phyloP scores from a whole-genome alignment of 129 eudicot genomes.

The Glebionis coronaria region DNA sequence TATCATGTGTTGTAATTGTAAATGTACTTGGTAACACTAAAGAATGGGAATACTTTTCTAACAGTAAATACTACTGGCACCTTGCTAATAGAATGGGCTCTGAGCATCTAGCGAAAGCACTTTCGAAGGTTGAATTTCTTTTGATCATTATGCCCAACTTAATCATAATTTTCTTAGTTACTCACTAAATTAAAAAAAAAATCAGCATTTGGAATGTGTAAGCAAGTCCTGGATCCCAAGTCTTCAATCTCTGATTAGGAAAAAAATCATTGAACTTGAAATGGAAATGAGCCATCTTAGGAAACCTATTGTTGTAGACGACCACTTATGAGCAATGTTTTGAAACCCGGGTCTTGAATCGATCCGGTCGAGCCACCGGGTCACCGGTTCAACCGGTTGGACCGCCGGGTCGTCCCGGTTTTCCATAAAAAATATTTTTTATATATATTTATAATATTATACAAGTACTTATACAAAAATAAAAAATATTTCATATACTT shows the following conservation, averaged over 20 bases:
- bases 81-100: conserved; percentile 11
- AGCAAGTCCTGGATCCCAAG: conserved; percentile 63
- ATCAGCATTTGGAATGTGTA: conserved; percentile 73
- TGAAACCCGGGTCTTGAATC: no score
- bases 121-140: conserved; percentile 4
- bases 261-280: conserved; percentile 71
- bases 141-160: neutral
- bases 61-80: neutral
- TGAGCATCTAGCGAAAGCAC: neutral
- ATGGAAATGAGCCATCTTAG: conserved; percentile 75
- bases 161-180: neutral
- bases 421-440: no score
- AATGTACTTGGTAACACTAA: no score
- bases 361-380: no score
- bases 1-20: no score
- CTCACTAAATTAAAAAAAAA: conserved; percentile 34
- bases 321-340: no score
- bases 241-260: conserved; percentile 68
- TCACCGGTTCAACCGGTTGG: no score
- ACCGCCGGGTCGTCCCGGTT: no score
- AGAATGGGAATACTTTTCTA: conserved; percentile 5
- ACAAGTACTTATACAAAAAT: no score
- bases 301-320: conserved; percentile 60
- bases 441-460: no score
- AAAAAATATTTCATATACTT: no score